These are phyloP conservation scores for Argentina anserina DNA, from an alignment of 306 rosid species.

Conservation along the genomic window DNA sequence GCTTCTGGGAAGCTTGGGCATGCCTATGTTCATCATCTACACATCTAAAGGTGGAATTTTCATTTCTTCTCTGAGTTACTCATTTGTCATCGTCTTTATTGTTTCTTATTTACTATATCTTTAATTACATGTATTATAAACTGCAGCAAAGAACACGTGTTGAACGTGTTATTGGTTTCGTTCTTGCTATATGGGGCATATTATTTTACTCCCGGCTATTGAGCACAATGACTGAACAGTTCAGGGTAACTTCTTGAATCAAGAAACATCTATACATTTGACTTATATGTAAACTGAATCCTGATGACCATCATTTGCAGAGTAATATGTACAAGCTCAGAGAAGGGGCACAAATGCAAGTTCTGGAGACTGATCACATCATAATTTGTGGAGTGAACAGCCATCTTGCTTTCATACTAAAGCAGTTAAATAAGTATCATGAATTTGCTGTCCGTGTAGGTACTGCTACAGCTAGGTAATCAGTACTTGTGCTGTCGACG, in stretches of 20 bases:
- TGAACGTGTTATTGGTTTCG: constrained; percentile 87
- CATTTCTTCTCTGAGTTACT: constrained; percentile 22
- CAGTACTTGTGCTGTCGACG: constrained; percentile 22
- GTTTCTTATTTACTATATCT: constrained; percentile 11
- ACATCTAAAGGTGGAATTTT: constrained; percentile 63
- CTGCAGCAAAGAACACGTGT: constrained; percentile 78
- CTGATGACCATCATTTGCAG: constrained; percentile 43
- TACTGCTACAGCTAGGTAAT: constrained; percentile 91
- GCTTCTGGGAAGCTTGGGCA: constrained; percentile 99
- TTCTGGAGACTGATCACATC: constrained; percentile 90
- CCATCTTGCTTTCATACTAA: constrained; percentile 79
- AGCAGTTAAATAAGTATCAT: constrained; percentile 83
- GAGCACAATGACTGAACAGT: constrained; percentile 95
- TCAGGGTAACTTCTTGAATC: constrained; percentile 61
- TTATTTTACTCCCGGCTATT: constrained; percentile 82
- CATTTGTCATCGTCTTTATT: constrained; percentile 2
- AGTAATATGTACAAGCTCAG: constrained; percentile 84
- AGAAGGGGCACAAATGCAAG: constrained; percentile 96
- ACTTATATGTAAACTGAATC: constrained; percentile 17
- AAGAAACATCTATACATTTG: constrained; percentile 11
- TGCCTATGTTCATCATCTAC: constrained; percentile 84
- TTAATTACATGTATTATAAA: constrained; percentile 15
- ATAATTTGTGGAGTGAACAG: constrained; percentile 87
- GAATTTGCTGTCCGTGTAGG: constrained; percentile 89
- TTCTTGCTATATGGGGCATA: constrained; percentile 98